Evolutionary conservation across 495 filamentous ascomycete genomes (phyloP).

Genomic region (Jackrogersella minutella): DNA sequence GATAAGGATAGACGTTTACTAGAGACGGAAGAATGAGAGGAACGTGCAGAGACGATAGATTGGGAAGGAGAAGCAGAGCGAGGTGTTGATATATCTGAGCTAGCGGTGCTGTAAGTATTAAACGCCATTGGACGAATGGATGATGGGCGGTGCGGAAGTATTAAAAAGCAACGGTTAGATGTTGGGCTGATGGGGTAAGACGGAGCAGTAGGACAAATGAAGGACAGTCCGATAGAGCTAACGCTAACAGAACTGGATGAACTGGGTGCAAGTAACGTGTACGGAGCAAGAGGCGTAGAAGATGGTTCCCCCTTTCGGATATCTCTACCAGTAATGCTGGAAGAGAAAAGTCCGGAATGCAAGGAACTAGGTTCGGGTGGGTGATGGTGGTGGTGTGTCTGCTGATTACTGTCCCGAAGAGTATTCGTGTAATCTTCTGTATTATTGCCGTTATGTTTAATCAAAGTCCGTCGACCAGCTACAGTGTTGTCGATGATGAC

Average conservation of each 20-base stretch:
- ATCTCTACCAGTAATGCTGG: conserved; percentile 43
- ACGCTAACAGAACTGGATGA: conserved; percentile 10
- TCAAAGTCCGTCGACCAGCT: conserved; percentile 34
- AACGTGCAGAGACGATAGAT: conserved; percentile 55
- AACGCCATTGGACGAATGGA: conserved; percentile 58
- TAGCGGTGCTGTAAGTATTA: conserved; percentile 52
- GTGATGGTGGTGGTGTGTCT: conserved; percentile 31
- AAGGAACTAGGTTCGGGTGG: conserved; percentile 44
- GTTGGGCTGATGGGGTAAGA: conserved; percentile 41
- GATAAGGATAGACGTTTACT: conserved; percentile 64
- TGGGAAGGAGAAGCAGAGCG: conserved; percentile 61
- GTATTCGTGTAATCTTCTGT: conserved; percentile 37
- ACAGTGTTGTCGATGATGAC: conserved; percentile 26
- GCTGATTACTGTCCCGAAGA: conserved; percentile 39
- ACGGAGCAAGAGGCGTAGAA: conserved; percentile 29
- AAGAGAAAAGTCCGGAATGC: conserved; percentile 46
- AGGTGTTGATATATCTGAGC: conserved; percentile 62
- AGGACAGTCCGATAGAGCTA: conserved; percentile 38
- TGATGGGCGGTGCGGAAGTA: conserved; percentile 31
- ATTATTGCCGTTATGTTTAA: conserved; percentile 35
- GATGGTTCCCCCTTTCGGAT: conserved; percentile 44
- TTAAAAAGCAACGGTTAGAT: conserved; percentile 41
- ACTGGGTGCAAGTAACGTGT: conserved; percentile 22
- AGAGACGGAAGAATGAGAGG: conserved; percentile 60
- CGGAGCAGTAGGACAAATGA: conserved; percentile 31